These are phyloP conservation scores for Physcomitrium patens DNA, from an alignment of 225 moss, liverwort and hornwort species.

Conservation along the genomic window DNA sequence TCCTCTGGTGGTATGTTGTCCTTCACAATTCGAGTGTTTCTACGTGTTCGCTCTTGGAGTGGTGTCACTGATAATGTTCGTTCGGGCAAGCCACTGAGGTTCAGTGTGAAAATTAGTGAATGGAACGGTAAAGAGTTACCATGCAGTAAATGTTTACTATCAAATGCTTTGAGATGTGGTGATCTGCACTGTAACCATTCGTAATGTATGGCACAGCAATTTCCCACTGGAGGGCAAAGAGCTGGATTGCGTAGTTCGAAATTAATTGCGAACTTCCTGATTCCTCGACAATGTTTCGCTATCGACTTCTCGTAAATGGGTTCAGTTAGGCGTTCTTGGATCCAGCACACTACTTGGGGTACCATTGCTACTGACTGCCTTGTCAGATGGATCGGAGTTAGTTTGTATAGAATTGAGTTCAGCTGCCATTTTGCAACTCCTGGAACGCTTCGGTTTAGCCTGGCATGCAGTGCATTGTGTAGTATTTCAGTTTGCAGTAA, in stretches of 20 bases:
- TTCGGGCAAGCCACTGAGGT: no score
- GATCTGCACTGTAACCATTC: constrained; percentile 18
- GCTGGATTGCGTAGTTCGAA: constrained; percentile 1
- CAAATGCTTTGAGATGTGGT: constrained; percentile 24
- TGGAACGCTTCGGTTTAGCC: constrained; percentile 30
- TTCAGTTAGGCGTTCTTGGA: constrained; percentile 16
- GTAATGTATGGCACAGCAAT: constrained; percentile 17
- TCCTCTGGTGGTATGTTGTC: no score
- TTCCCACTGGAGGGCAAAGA: constrained; percentile 18
- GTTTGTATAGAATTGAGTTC: constrained; percentile 58
- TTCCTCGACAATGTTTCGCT: constrained; percentile 20
- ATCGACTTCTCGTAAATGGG: neutral
- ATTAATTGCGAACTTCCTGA: constrained; percentile 5
- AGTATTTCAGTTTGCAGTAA: constrained; percentile 18
- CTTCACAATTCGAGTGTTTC: no score
- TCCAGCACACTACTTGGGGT: constrained; percentile 22
- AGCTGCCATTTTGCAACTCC: constrained; percentile 34
- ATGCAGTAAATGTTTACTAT: no score
- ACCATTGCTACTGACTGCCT: neutral
- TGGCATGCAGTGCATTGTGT: constrained; percentile 20
- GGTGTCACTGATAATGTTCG: no score
- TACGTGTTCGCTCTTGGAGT: no score
- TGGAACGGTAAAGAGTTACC: no score
- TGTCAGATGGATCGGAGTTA: constrained; percentile 52
- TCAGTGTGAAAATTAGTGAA: no score